Evolutionary conservation across 2,329 filamentous ascomycete genomes (phyloP), one percentile per base, ranked within the genome.

Genomic region (Lachnellula occidentalis): DNA sequence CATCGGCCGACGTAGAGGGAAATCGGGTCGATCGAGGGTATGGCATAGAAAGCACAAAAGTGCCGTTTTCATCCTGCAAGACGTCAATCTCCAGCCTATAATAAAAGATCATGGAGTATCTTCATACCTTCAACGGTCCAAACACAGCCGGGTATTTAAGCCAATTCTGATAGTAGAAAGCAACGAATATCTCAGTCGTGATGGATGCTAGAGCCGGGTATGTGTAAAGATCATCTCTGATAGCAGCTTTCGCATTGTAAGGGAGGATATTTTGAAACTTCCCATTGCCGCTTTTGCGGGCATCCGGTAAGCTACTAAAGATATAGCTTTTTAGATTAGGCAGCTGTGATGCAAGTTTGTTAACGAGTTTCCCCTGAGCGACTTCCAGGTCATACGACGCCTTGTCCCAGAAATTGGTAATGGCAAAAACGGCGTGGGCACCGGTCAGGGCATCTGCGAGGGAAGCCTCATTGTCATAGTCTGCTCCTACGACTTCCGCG

Each of bases 401-500:
- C 22, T 46, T 37, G 14, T 34, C 11, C 9, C n/a, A 11, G 34
- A 37, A 37, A 14, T 77, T 66, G 19, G 76, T 79, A 50, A 79
- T 72, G 9, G 70, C 61, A 65, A 78, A 80, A 19, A 78, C 72
- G 1, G 75, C 75, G 57, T 78, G 72, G 2, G 71, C 72, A 22
- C 72, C 72, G 0, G 64, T 61, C 22, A 79, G 57, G 2, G 76
- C 76, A 17, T 58, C 46, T 14, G 68, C 65, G 12, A 79, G 60
- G 6, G 74, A 75, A 9, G 60, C 56, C 21, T 22, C 22, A 58
- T 73, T 68, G 43, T 66, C 61, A 17, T 74, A 56, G 45, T 78
- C 72, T 12, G 70, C 76, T 60, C 73, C 63, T 8, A 70, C 64
- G 19, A 72, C 61, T 50, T 73, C 66, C 31, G 68, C 58, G 7